Evolutionary conservation across 1,284 basidiomycete genomes (phyloP).

Genomic region (Ustilago trichophora): DNA sequence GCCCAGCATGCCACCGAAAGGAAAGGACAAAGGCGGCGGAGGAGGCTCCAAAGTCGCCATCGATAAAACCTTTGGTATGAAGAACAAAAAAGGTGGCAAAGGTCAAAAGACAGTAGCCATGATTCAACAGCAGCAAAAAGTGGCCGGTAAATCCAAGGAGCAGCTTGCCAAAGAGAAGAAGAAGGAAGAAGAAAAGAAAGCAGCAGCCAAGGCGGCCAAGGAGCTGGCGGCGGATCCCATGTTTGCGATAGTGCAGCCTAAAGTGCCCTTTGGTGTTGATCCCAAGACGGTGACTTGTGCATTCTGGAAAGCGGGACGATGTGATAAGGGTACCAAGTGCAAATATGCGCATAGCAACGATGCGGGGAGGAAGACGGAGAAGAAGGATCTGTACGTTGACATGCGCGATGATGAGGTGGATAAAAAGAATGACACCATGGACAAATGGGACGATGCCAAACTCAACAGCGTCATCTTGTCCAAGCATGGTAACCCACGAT

Average conservation of each 20-base stretch:
- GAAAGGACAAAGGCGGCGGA: constrained; percentile 52
- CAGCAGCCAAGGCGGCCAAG: constrained; percentile 84
- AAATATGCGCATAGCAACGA: constrained; percentile 88
- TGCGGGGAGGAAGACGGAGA: constrained; percentile 89
- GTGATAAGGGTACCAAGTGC: constrained; percentile 73
- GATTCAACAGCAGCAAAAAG: constrained; percentile 76
- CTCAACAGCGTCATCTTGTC: constrained; percentile 84
- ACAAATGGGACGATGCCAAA: constrained; percentile 96
- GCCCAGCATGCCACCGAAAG: constrained; percentile 60
- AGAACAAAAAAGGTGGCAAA: constrained; percentile 89
- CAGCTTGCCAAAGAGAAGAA: constrained; percentile 77
- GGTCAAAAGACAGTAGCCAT: constrained; percentile 84
- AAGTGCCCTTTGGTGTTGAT: constrained; percentile 88
- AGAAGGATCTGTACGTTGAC: constrained; percentile 96
- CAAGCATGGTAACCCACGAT: constrained; percentile 89
- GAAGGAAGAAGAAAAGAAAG: constrained; percentile 82
- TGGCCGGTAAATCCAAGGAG: constrained; percentile 80
- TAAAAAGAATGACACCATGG: constrained; percentile 88
- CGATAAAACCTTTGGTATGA: constrained; percentile 78
- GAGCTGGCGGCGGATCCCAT: constrained; percentile 68
- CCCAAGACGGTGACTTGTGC: constrained; percentile 64
- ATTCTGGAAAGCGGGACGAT: constrained; percentile 63
- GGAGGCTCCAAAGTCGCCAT: constrained; percentile 70
- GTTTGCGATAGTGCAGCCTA: constrained; percentile 69
- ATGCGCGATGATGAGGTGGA: constrained; percentile 72